A percentile compares a stretch with the other conserved stretches of the same genome.
These are phyloP conservation scores for Collybiopsis luxurians DNA, from an alignment of 768 basidiomycete genomes.

Conservation along the genomic window DNA sequence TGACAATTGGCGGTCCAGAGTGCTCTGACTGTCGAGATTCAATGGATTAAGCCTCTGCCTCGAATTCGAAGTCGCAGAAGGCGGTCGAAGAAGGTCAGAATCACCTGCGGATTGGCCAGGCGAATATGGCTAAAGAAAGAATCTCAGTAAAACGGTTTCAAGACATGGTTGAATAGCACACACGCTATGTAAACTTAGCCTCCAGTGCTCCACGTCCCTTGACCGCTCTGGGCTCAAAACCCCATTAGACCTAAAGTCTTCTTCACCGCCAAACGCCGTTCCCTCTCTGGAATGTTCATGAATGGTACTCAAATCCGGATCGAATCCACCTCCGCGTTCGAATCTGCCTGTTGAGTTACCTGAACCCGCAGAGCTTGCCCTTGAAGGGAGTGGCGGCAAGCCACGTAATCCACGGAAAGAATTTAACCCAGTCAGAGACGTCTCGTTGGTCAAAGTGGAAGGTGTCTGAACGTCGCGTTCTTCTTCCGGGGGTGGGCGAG, in stretches of 20 bases:
- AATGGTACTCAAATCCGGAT: conserved; percentile 5
- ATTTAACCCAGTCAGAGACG: background rate
- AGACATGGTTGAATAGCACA: background rate
- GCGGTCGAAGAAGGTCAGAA: background rate
- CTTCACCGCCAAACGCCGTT: conserved; percentile 1
- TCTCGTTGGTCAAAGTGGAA: conserved; percentile 4
- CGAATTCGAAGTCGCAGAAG: background rate
- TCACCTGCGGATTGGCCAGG: background rate
- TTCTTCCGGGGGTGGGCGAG: background rate
- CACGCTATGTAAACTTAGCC: conserved; percentile 1
- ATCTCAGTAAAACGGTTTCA: no score
- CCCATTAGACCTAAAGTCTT: background rate
- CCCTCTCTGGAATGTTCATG: conserved; percentile 9
- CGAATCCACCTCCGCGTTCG: background rate
- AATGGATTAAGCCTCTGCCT: background rate
- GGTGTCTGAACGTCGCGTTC: conserved; percentile 5
- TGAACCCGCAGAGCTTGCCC: background rate
- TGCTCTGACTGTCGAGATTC: background rate
- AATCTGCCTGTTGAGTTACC: background rate
- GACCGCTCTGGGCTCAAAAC: background rate
- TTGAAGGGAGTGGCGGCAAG: background rate
- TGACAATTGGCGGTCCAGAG: background rate
- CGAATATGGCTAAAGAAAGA: background rate
- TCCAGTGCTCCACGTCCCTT: conserved; percentile 5
- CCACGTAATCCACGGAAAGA: background rate